phyloP scores from a whole-genome alignment of 2,329 filamentous ascomycete species.

The Colletotrichum paranaense region DNA sequence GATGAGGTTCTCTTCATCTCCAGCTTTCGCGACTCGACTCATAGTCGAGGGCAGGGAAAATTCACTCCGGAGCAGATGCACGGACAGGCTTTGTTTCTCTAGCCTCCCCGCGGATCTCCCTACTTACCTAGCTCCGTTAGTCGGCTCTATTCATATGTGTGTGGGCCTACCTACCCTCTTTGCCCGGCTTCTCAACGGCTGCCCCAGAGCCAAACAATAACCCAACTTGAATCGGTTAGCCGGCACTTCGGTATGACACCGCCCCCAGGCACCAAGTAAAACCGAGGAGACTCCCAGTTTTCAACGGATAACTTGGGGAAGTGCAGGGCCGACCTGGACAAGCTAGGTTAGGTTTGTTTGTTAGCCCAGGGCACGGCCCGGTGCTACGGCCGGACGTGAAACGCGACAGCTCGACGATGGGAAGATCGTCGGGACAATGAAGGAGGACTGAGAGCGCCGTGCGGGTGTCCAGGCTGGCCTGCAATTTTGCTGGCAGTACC shows the following conservation, averaged over 20 bases:
- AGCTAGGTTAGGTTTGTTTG: background rate
- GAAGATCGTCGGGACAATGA: conserved; percentile 25
- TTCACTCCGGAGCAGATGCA: background rate
- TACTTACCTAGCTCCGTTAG: conserved; percentile 1
- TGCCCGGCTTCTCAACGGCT: background rate
- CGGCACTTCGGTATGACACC: conserved; percentile 24
- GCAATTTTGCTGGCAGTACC: background rate
- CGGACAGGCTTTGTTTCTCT: conserved; percentile 23
- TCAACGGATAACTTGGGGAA: conserved; percentile 26
- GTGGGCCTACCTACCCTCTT: background rate
- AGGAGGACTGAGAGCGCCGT: conserved; percentile 23
- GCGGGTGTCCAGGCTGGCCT: background rate
- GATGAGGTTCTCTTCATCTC: background rate
- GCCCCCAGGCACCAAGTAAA: background rate
- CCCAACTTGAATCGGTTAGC: conserved; percentile 5
- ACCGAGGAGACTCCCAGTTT: background rate
- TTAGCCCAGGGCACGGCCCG: conserved; percentile 24
- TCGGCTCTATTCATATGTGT: background rate
- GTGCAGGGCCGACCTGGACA: background rate
- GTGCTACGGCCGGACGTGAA: conserved; percentile 27
- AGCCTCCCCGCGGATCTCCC: background rate
- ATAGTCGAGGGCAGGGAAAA: background rate
- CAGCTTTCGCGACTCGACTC: background rate
- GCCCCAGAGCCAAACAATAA: background rate
- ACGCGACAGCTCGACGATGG: conserved; percentile 25